Conservation (phyloP, 345 rosid genomes). For the Populus davidiana region DNA sequence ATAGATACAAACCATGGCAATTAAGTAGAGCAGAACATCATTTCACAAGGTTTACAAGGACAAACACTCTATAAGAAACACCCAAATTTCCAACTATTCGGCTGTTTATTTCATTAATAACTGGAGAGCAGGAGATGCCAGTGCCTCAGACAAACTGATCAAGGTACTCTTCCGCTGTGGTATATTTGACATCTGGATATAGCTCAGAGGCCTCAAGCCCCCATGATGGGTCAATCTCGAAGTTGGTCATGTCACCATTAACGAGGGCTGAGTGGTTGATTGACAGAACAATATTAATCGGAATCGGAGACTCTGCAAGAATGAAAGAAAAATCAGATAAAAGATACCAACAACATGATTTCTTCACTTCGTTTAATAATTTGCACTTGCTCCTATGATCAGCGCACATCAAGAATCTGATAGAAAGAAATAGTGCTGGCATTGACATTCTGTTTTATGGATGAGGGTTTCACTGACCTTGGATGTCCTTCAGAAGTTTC, state of each 20-base stretch:
- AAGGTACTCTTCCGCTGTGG: conserved; percentile 21
- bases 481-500: conserved; percentile 29
- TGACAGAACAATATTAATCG: conserved; percentile 13
- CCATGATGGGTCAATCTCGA: conserved; percentile 26
- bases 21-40: background rate
- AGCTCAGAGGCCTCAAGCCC: conserved; percentile 25
- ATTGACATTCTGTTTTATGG: background rate
- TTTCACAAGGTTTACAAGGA: background rate
- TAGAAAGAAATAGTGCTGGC: background rate
- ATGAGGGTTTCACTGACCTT: conserved; percentile 16
- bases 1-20: background rate
- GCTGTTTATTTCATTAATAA: background rate
- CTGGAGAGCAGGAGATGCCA: background rate
- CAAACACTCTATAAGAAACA: background rate
- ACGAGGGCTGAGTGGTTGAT: conserved; percentile 15
- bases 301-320: conserved; percentile 18
- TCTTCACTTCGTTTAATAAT: background rate
- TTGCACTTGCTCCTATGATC: no score
- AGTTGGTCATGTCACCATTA: conserved; percentile 24
- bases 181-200: conserved; percentile 29
- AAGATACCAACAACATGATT: background rate
- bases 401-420: background rate
- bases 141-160: conserved; percentile 6
- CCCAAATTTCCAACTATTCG: background rate
- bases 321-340: background rate